Percentiles rank a stretch among this genome's conserved stretches.
Conservation (phyloP, 148 eudicot species). For the Bassia scoparia region DNA sequence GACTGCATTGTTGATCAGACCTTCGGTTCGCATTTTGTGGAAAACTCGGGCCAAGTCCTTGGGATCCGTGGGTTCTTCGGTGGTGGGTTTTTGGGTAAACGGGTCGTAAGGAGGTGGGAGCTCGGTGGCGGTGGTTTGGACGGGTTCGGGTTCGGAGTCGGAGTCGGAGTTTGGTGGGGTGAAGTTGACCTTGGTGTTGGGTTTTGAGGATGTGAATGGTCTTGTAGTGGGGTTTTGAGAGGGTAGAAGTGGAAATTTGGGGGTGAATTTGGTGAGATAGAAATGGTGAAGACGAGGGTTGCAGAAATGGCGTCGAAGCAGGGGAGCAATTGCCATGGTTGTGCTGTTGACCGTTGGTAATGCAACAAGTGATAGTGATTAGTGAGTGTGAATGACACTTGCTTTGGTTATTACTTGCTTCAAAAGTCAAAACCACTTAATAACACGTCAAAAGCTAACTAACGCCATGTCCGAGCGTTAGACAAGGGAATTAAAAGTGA, state of each 20-base stretch:
- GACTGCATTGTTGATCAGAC: slow-evolving; percentile 57
- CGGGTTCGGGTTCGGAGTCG: slow-evolving; percentile 40
- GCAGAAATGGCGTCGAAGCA: slow-evolving; percentile 20
- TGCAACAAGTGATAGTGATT: no score
- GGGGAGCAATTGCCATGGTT: slow-evolving; percentile 29
- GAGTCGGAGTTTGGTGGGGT: slow-evolving; percentile 39
- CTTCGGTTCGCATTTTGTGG: slow-evolving; percentile 52
- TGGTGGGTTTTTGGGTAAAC: slow-evolving; percentile 45
- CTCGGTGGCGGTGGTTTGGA: slow-evolving; percentile 21
- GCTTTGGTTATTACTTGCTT: no score
- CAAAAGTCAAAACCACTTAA: no score
- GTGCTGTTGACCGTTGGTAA: background rate
- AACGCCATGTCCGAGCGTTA: no score
- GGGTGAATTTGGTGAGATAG: slow-evolving; percentile 4
- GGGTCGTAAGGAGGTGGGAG: slow-evolving; percentile 80
- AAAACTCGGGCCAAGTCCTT: slow-evolving; percentile 65
- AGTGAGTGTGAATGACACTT: no score
- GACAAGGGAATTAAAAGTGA: no score
- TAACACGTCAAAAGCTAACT: no score
- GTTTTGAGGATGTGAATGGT: slow-evolving; percentile 27
- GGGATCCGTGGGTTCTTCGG: slow-evolving; percentile 50
- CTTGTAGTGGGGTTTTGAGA: slow-evolving; percentile 3
- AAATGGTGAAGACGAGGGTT: slow-evolving; percentile 11
- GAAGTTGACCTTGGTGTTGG: slow-evolving; percentile 62
- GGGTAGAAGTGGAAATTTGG: background rate